phyloP scores from a whole-genome alignment of 192 early-diverging fungal genomes.

The Coemansia sp. region DNA sequence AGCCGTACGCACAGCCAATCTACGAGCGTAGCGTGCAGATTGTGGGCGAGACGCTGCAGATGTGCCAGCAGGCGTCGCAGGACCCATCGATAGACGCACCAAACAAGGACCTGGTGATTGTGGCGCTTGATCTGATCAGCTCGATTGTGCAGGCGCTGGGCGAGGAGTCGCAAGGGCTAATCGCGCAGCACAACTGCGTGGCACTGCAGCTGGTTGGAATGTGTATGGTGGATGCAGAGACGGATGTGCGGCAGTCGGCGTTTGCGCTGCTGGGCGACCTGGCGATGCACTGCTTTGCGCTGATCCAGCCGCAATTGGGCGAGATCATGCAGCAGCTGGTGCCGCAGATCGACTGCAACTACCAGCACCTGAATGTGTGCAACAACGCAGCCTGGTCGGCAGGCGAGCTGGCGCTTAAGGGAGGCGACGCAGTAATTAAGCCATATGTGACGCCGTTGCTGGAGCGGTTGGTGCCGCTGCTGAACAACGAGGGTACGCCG shows the following conservation, averaged over 20 bases:
- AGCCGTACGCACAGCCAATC: constrained; percentile 78
- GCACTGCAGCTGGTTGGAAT: constrained; percentile 76
- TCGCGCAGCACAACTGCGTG: constrained; percentile 68
- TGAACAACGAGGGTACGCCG: constrained; percentile 67
- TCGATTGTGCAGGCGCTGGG: constrained; percentile 92
- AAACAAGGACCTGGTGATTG: constrained; percentile 96
- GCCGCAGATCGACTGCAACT: constrained; percentile 64
- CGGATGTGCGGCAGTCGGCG: constrained; percentile 91
- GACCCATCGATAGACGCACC: constrained; percentile 60
- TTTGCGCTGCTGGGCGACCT: constrained; percentile 97
- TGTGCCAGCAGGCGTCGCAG: constrained; percentile 58
- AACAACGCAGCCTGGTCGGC: constrained; percentile 99
- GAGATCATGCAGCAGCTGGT: constrained; percentile 81
- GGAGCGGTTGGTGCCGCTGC: constrained; percentile 79
- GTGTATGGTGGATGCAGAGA: constrained; percentile 72
- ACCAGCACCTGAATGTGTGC: constrained; percentile 72
- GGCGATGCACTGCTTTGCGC: constrained; percentile 83
- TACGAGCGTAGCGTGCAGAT: constrained; percentile 89
- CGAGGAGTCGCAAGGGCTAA: constrained; percentile 69
- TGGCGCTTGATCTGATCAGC: constrained; percentile 91
- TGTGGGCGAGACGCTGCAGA: constrained; percentile 76
- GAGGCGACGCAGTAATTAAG: constrained; percentile 68
- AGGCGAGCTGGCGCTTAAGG: constrained; percentile 93
- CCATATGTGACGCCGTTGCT: constrained; percentile 80
- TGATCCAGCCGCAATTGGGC: constrained; percentile 77